phyloP scores from a whole-genome alignment of 305 asterid genomes.

The Fraxinus floribunda region DNA sequence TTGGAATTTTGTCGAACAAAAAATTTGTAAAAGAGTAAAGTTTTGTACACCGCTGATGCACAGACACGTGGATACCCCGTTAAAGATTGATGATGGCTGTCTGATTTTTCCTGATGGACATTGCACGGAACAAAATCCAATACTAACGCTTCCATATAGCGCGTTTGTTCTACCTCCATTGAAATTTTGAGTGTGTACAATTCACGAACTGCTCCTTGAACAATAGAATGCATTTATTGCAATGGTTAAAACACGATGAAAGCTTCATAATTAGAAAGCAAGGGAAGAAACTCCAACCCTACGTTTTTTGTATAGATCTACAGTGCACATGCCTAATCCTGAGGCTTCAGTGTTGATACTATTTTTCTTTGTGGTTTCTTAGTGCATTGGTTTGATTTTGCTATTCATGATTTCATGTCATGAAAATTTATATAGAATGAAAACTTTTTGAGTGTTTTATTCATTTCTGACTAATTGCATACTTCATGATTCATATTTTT shows the following conservation, averaged over 20 bases:
- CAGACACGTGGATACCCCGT: background rate
- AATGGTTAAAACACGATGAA: background rate
- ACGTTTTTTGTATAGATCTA: background rate
- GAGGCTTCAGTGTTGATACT: background rate
- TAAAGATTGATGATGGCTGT: background rate
- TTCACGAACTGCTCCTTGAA: background rate
- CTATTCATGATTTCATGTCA: background rate
- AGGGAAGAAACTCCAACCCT: background rate
- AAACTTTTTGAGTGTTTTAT: background rate
- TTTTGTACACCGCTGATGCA: background rate
- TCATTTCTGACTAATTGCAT: background rate
- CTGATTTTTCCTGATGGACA: conserved; percentile 17
- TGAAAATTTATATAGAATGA: background rate
- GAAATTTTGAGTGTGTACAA: background rate
- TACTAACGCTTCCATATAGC: background rate
- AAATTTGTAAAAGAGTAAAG: background rate
- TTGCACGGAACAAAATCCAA: background rate
- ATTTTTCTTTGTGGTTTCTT: background rate
- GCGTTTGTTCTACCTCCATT: background rate
- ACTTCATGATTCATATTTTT: background rate
- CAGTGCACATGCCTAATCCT: background rate
- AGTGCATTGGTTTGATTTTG: background rate
- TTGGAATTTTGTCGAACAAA: background rate
- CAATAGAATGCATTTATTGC: background rate
- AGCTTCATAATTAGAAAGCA: background rate